Base-by-base conservation (phyloP, 129 eudicot species). In the Saposhnikovia divaricata region DNA sequence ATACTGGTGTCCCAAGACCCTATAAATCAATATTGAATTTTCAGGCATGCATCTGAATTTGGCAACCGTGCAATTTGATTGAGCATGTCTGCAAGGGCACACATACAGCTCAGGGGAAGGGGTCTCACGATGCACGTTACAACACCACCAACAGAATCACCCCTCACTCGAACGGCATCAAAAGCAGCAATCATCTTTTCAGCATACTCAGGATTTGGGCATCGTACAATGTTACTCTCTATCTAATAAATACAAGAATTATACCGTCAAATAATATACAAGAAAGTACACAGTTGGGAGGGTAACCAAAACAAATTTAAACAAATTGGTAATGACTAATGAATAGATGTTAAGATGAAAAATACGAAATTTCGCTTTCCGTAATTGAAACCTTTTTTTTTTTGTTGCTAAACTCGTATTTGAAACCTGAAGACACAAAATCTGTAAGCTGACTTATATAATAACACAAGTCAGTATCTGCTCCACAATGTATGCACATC, bases 1-100 rank as follows among this genome's bases (percentile, higher is more conserved):
- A 95, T 76, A 96, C 99, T 13, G 99, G 99, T 70, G 99, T 89
- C 61, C 99, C 99, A 84, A 96, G 97, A 34, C 99, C 99, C 99
- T 96, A 81, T n/a, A 21, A 31, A 21, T 39, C 66, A 34, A 80
- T 80, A 43, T 80, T 16, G 13, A 66, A 46, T 6, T 16, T 75
- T 84, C 73, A 76, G 55, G 59, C 15, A 80, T 43, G 16, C 31
- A 46, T 78, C 9, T n/a, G 27, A 47, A n/a, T 61, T 76, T 65
- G 47, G 34, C 27, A 74, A 12, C 34, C 34, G 1, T n/a, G 34
- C 68, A 59, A 59, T 59, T 59, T 59, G 34, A n/a, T n/a, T 59
- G 68, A 59, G 68, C 34, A 59, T n/a, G 68, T 59, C 15, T 10
- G 31, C 15, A 59, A 59, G 27, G 31, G 31, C 4, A 13, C 4